Evolutionary conservation across 1,284 basidiomycete species (phyloP).

Genomic region (Cryptococcus floricola): DNA sequence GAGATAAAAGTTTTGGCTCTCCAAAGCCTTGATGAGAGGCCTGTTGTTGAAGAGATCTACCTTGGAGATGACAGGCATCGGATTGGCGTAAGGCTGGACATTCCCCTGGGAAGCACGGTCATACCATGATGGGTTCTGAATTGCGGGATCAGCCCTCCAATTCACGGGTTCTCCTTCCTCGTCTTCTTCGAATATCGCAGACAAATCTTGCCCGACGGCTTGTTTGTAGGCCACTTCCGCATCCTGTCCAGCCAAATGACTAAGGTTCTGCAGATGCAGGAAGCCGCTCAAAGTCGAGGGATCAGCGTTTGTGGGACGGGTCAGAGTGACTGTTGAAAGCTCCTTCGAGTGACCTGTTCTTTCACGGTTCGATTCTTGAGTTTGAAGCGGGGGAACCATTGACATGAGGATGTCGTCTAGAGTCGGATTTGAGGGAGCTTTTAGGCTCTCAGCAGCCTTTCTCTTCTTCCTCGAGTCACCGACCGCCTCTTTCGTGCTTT

Average conservation of each 20-base stretch:
- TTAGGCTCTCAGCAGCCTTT: background rate
- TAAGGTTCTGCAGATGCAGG: background rate
- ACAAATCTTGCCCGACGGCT: background rate
- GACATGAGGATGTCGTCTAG: background rate
- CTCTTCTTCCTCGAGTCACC: background rate
- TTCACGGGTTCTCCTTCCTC: slow-evolving; percentile 2
- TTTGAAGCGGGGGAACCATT: background rate
- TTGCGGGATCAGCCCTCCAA: slow-evolving; percentile 6
- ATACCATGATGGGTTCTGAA: slow-evolving; percentile 14
- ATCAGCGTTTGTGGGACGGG: background rate
- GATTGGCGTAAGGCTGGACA: background rate
- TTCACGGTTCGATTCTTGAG: too few relatives aligned
- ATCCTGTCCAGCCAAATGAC: background rate
- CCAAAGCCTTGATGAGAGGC: slow-evolving; percentile 5
- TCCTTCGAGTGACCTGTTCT: too few relatives aligned
- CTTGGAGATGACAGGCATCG: slow-evolving; percentile 2
- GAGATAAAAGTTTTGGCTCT: background rate
- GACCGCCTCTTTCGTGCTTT: background rate
- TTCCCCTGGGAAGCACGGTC: background rate
- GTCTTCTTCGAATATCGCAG: slow-evolving; percentile 1
- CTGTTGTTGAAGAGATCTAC: slow-evolving; percentile 3
- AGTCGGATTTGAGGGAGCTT: background rate
- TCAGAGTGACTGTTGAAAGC: too few relatives aligned
- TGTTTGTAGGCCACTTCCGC: background rate
- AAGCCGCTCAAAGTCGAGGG: slow-evolving; percentile 1